phyloP scores from a whole-genome alignment of 441 rosid genomes.

The Corymbia calophylla region DNA sequence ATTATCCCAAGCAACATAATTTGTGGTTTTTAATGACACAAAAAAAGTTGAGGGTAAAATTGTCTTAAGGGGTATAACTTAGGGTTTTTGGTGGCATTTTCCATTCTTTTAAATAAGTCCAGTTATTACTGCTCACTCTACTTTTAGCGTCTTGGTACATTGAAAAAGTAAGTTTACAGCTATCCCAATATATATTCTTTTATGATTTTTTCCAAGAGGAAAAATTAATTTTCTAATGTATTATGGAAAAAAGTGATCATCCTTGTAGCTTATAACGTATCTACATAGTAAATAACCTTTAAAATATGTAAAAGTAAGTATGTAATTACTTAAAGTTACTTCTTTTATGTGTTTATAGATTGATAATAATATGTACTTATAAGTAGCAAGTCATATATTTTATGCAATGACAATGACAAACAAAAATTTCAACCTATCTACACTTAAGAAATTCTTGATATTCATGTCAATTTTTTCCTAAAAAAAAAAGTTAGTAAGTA shows the following conservation, averaged over 20 bases:
- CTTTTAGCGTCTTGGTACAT: background rate
- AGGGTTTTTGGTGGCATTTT: too few relatives aligned
- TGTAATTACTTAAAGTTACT: background rate
- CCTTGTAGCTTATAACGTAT: background rate
- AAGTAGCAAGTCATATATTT: background rate
- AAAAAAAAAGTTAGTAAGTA: background rate
- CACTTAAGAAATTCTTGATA: background rate
- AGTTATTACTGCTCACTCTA: background rate
- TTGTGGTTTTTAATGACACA: too few relatives aligned
- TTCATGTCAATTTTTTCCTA: background rate
- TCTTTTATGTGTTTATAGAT: background rate
- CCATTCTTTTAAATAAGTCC: too few relatives aligned
- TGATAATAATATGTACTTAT: background rate
- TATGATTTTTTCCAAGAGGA: background rate
- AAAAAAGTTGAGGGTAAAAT: too few relatives aligned
- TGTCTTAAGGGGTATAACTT: too few relatives aligned
- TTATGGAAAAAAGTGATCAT: too few relatives aligned
- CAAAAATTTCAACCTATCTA: background rate
- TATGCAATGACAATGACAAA: background rate
- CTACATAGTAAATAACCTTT: background rate
- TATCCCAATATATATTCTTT: background rate
- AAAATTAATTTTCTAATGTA: too few relatives aligned
- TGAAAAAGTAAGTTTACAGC: background rate
- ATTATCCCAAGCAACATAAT: too few relatives aligned
- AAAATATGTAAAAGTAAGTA: background rate